Conservation (phyloP, 345 rosid species). For the Turnera subulata region DNA sequence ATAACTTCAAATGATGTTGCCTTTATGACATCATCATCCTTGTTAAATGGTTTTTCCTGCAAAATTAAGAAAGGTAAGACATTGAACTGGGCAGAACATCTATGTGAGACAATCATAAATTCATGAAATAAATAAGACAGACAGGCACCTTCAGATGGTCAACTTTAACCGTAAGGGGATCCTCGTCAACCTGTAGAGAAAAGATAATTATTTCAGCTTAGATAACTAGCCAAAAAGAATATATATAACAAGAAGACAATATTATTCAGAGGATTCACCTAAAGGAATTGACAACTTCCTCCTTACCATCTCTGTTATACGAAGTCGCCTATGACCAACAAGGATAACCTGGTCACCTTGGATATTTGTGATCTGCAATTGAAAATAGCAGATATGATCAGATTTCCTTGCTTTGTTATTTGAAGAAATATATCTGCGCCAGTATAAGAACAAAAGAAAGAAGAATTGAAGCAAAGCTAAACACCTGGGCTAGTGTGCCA, state of each 20-base stretch:
- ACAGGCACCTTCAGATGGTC: conserved; percentile 89
- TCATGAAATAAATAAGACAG: not conserved
- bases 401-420: not conserved
- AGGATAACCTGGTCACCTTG: conserved; percentile 94
- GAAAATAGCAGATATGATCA: not conserved
- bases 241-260: no score
- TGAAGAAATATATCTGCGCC: no score
- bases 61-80: conserved; percentile 3
- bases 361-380: conserved; percentile 70
- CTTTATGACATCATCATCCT: conserved; percentile 91
- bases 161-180: conserved; percentile 91
- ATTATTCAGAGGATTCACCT: no score
- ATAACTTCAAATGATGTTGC: conserved; percentile 96
- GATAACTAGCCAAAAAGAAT: conserved; percentile 9
- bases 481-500: conserved; percentile 99
- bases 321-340: conserved; percentile 91
- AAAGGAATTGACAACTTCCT: not conserved
- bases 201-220: conserved; percentile 15
- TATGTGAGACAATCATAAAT: not conserved
- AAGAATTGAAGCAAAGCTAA: not conserved
- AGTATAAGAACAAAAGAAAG: not conserved
- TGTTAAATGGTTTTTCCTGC: conserved; percentile 84
- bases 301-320: conserved; percentile 88
- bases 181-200: conserved; percentile 67
- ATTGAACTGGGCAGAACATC: not conserved